Base-by-base conservation (phyloP, 176 grass and related monocot species). In the Carex scoparia region DNA sequence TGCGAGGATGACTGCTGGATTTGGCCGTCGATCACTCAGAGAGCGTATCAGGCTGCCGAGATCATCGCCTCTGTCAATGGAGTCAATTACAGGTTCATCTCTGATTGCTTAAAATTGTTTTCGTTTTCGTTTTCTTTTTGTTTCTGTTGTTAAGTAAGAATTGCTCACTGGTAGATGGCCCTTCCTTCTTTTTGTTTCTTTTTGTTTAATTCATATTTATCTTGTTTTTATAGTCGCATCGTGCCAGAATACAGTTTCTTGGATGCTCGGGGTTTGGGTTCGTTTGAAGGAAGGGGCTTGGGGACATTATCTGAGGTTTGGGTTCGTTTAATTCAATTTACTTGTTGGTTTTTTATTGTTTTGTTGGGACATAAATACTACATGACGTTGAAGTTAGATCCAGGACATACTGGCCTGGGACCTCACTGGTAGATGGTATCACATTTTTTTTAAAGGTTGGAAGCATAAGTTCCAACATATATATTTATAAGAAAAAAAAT, bases 201-300 rank as follows among this genome's bases (percentile, higher is more conserved):
- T 51, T 51, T 23, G 10, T 51, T 11, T 11, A 51, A 86, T 86
- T 80, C 4, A 85, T 12, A 2, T 40, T 60, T 85, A 67, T 84
- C 15, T 78, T 85, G 15, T 3, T 16, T 66, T 69, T 84, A 86
- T 60, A 98, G 93, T 59, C 90, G 65, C 11, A 94, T 98, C 61
- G 95, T 94, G 65, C 95, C 95, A 10, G 95, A 98, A 84, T 98
- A 93, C 82, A 98, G 93, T 86, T 98, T 98, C 84, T 91, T 98
- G 70, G 95, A 98, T 86, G 95, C 95, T 0, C 84, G 95, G 4
- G 95, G 95, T 64, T 86, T 98, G 69, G 95, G 93, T 7, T 93
- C 93, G 1, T 98, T 93, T 44, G 93, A 94, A 69, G 86, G 95
- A 86, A 94, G 88, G 86, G 94, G 76, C 35, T 40, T 98, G 79